These are phyloP conservation scores for Puccinia novopanici DNA, from an alignment of 1,284 basidiomycete genomes.

Conservation along the genomic window DNA sequence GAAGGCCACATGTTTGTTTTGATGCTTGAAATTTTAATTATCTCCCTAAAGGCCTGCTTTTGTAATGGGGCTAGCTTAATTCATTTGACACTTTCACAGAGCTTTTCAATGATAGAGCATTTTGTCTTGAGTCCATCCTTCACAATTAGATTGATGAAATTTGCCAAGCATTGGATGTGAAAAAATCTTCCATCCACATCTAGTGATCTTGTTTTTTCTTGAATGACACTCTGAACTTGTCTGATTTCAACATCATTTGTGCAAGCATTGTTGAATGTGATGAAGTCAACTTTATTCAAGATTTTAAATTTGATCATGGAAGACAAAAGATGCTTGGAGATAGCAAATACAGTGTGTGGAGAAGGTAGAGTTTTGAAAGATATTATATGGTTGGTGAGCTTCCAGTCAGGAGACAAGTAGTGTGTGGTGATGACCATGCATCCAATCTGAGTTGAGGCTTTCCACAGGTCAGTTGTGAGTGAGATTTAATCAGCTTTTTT, in stretches of 20 bases:
- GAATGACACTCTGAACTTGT: neutral
- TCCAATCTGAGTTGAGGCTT: neutral
- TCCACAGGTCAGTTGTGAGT: slow-evolving; percentile 2
- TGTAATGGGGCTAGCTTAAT: neutral
- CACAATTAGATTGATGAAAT: slow-evolving; percentile 8
- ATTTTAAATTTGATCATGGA: neutral
- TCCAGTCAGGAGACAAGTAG: neutral
- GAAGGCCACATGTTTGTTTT: neutral
- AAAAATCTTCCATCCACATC: neutral
- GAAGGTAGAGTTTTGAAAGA: neutral
- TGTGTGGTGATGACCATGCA: slow-evolving; percentile 15
- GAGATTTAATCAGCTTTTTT: neutral
- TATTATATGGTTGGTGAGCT: neutral
- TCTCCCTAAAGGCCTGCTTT: neutral
- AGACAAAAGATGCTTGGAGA: neutral
- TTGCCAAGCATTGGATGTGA: neutral
- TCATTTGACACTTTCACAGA: neutral
- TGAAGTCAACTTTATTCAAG: neutral
- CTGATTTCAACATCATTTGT: neutral
- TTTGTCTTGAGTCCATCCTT: neutral
- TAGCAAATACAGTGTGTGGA: neutral
- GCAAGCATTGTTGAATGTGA: neutral
- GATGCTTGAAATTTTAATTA: neutral
- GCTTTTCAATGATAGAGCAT: neutral
- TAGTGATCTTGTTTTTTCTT: too few relatives aligned